Evolutionary conservation across 495 filamentous ascomycete genomes (phyloP).

Genomic region (Daldinia grandis): DNA sequence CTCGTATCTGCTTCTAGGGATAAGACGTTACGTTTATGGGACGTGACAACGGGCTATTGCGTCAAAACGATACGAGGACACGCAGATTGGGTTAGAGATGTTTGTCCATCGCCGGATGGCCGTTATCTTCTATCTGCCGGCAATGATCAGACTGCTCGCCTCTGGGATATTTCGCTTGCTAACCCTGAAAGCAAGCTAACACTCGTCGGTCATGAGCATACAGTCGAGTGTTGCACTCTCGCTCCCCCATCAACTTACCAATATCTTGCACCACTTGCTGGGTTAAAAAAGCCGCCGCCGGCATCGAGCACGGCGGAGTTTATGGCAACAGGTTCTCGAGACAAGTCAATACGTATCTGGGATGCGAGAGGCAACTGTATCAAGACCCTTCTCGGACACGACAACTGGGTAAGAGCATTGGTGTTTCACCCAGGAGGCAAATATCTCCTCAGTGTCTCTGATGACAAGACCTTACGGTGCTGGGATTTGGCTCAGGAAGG

Average conservation of each 20-base stretch:
- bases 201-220: conserved; percentile 88
- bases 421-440: conserved; percentile 95
- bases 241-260: conserved; percentile 82
- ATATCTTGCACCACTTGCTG: conserved; percentile 80
- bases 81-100: conserved; percentile 89
- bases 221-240: conserved; percentile 87
- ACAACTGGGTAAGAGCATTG: conserved; percentile 92
- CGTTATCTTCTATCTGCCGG: conserved; percentile 82
- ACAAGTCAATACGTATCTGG: conserved; percentile 94
- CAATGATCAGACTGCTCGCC: conserved; percentile 78
- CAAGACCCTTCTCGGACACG: conserved; percentile 88
- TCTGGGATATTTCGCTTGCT: conserved; percentile 84
- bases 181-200: conserved; percentile 79
- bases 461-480: conserved; percentile 93
- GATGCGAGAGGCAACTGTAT: conserved; percentile 85
- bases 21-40: conserved; percentile 87
- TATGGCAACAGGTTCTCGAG: conserved; percentile 87
- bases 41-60: conserved; percentile 91
- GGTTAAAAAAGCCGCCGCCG: conserved; percentile 81
- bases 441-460: conserved; percentile 83
- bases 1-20: conserved; percentile 84
- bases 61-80: conserved; percentile 84
- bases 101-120: conserved; percentile 83
- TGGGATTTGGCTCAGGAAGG: conserved; percentile 96
- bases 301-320: conserved; percentile 82